These are phyloP conservation scores for Rubia peregrina DNA, from an alignment of 305 asterid species.

Conservation along the genomic window DNA sequence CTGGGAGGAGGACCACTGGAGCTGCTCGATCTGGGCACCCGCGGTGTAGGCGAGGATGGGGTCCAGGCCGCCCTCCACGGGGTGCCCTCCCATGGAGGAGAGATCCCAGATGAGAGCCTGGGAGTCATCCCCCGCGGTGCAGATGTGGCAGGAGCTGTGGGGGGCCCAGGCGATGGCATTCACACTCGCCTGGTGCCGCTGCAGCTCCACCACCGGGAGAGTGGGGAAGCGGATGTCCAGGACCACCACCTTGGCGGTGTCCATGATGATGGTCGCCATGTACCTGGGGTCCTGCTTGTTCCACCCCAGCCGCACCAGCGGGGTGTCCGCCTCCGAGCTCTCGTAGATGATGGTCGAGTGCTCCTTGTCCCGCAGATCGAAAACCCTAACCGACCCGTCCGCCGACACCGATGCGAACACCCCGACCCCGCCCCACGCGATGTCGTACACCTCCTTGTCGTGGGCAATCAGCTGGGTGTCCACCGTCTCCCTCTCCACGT, in stretches of 20 bases:
- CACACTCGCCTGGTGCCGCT: slow-evolving; percentile 88
- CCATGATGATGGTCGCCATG: slow-evolving; percentile 91
- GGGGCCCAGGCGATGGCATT: slow-evolving; percentile 98
- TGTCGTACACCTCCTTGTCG: slow-evolving; percentile 94
- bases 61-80: slow-evolving; percentile 87
- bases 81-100: slow-evolving; percentile 90
- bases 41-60: slow-evolving; percentile 95
- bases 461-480: slow-evolving; percentile 93
- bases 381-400: slow-evolving; percentile 90
- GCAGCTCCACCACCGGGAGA: slow-evolving; percentile 79
- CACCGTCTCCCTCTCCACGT: slow-evolving; percentile 59
- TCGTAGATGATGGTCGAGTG: slow-evolving; percentile 85
- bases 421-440: slow-evolving; percentile 97
- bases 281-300: slow-evolving; percentile 88
- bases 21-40: slow-evolving; percentile 92
- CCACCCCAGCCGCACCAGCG: slow-evolving; percentile 87
- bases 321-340: slow-evolving; percentile 89
- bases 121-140: slow-evolving; percentile 90
- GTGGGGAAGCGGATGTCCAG: slow-evolving; percentile 85
- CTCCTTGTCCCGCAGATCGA: slow-evolving; percentile 90
- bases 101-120: slow-evolving; percentile 95
- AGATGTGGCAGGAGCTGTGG: slow-evolving; percentile 91
- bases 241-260: slow-evolving; percentile 80
- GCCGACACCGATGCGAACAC: slow-evolving; percentile 92
- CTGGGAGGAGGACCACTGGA: slow-evolving; percentile 94